Conservation (phyloP, 192 early-diverging fungal species). For the Backusella australiensis region DNA sequence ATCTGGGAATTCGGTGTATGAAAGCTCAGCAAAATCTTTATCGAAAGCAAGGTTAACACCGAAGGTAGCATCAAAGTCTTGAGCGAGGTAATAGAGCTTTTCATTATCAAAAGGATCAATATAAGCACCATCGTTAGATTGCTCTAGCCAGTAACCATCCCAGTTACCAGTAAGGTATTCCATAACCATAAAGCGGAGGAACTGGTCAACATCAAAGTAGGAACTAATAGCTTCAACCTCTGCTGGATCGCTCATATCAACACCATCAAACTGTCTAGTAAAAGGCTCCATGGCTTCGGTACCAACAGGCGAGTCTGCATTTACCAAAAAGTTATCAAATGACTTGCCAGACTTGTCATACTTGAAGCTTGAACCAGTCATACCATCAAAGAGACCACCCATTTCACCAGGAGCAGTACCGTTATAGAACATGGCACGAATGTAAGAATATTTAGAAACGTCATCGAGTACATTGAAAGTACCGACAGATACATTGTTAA, state of each 20-base stretch:
- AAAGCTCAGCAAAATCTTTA: slow-evolving; percentile 18
- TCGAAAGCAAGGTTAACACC: slow-evolving; percentile 38
- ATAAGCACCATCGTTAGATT: slow-evolving; percentile 47
- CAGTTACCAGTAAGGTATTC: slow-evolving; percentile 47
- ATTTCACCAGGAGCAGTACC: slow-evolving; percentile 27
- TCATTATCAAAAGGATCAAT: slow-evolving; percentile 35
- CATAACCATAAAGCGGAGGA: slow-evolving; percentile 45
- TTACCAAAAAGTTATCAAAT: slow-evolving; percentile 32
- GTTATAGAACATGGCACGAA: slow-evolving; percentile 41
- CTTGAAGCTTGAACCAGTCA: slow-evolving; percentile 40
- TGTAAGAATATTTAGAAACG: slow-evolving; percentile 40
- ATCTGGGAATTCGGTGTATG: slow-evolving; percentile 36
- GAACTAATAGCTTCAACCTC: slow-evolving; percentile 26
- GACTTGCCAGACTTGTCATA: slow-evolving; percentile 26
- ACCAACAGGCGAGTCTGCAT: slow-evolving; percentile 28
- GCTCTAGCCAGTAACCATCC: slow-evolving; percentile 48
- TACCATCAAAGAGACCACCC: slow-evolving; percentile 46
- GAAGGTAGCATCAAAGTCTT: slow-evolving; percentile 52
- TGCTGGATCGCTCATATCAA: slow-evolving; percentile 27
- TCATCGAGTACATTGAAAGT: slow-evolving; percentile 51
- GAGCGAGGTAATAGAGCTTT: slow-evolving; percentile 41
- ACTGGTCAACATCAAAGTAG: slow-evolving; percentile 37
- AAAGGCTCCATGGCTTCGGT: slow-evolving; percentile 26
- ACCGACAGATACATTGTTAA: slow-evolving; percentile 40
- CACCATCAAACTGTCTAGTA: slow-evolving; percentile 17